These are phyloP conservation scores for Pseudozyma sp. DNA, from an alignment of 1,284 basidiomycete genomes.

Conservation along the genomic window DNA sequence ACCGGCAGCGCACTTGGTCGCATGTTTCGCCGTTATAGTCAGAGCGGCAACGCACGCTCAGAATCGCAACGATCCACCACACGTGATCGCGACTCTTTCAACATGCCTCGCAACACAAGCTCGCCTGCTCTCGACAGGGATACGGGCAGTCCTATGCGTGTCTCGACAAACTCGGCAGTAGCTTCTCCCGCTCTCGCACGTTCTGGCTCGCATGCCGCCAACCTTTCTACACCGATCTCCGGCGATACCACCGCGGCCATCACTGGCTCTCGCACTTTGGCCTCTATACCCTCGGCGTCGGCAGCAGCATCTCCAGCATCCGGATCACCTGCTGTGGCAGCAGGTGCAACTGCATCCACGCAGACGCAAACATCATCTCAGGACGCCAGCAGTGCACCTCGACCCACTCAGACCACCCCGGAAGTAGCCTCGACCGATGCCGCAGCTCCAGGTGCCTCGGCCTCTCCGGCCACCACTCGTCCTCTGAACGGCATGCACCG, in stretches of 20 bases:
- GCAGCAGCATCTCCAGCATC: constrained; percentile 6
- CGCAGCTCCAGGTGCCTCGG: not conserved
- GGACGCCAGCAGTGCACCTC: constrained; percentile 12
- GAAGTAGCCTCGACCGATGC: constrained; percentile 11
- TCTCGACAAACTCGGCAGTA: constrained; percentile 4
- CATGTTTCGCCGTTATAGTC: constrained; percentile 62
- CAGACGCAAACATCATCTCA: not conserved
- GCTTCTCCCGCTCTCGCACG: constrained; percentile 19
- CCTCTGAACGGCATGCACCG: constrained; percentile 69
- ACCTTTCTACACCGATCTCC: constrained; percentile 1
- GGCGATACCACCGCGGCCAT: constrained; percentile 11
- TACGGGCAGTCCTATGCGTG: constrained; percentile 19
- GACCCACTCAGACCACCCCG: not conserved
- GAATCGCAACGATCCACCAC: constrained; percentile 30
- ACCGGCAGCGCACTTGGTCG: constrained; percentile 52
- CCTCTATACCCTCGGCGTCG: constrained; percentile 12
- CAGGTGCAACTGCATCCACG: not conserved
- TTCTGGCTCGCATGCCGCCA: constrained; percentile 20
- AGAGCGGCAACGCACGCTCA: constrained; percentile 27
- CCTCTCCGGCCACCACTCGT: constrained; percentile 9
- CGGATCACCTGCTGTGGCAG: constrained; percentile 2
- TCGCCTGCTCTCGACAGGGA: constrained; percentile 28
- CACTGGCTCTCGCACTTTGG: constrained; percentile 20
- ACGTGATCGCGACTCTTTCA: constrained; percentile 26
- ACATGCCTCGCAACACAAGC: constrained; percentile 30